Base-by-base conservation (phyloP, 768 basidiomycete species). In the Lactifluus hygrophoroides region DNA sequence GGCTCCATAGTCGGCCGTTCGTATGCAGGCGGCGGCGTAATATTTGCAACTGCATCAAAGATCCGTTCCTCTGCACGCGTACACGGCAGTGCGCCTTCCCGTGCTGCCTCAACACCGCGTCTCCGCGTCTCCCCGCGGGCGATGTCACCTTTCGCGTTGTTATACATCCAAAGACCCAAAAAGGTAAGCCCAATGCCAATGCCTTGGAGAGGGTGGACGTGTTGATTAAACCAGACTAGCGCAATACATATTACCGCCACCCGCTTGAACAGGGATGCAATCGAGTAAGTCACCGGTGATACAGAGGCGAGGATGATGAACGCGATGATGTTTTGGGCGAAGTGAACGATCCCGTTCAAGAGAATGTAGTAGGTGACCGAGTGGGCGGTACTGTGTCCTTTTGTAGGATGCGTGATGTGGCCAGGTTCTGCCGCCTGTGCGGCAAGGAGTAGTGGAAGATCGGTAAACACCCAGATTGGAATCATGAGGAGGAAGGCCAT, bases 231-330 rank as follows among this genome's bases (percentile, higher is more conserved):
- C 95, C 95, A 99, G 51, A 94, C 76, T 68, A 99, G 90, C 19
- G 96, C 96, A 66, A 97, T 88, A 75, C 93, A 94, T 68, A 99
- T 99, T 67, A 99, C 96, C 46, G 86, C 93, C 55, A 99, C 94
- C 25, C 96, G 92, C 73, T 99, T 99, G 75, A 97, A 84, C 67
- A 99, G 83, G 3, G 93, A 96, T 3, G 96, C 96, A 70, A 99
- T 98, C 52, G 92, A 95, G 73, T 99, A 99, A 0, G 96, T 98
- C 65, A 99, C 96, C 19, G 96, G 95, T 11, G 95, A 97, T 3
- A 93, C 95, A 28, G 90, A 91, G 2, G 95, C 85, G 48, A 99
- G 83, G 67, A 99, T 91, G 69, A 94, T 80, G 75, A 99, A 99
- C 30, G 96, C 96, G 66, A 98, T 90, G 68, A 98, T 87, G 77